Conservation (phyloP, 1,284 basidiomycete genomes). For the Pseudozyma pruni region DNA sequence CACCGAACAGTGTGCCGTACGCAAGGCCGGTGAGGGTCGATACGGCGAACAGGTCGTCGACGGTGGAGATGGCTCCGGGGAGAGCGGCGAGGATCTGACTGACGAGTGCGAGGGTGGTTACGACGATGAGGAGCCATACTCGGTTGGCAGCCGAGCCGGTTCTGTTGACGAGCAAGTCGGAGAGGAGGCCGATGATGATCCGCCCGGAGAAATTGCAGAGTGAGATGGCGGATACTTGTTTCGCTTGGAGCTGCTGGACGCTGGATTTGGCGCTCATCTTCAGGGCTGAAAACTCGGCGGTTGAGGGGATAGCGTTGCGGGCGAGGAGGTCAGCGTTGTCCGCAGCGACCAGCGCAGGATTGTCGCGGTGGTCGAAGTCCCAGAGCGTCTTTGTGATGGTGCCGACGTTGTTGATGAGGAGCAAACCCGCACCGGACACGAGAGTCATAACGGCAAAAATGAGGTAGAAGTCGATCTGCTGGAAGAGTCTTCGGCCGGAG, state of each 20-base stretch:
- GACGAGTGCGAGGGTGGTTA: constrained; percentile 54
- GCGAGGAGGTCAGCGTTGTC: constrained; percentile 7
- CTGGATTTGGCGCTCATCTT: constrained; percentile 74
- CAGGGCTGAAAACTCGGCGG: constrained; percentile 13
- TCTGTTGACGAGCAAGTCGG: constrained; percentile 71
- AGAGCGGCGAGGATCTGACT: constrained; percentile 61
- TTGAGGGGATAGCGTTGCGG: neutral
- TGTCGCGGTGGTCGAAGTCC: constrained; percentile 72
- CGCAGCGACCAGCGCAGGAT: constrained; percentile 23
- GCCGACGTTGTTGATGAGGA: constrained; percentile 97
- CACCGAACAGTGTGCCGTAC: constrained; percentile 82
- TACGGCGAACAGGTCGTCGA: constrained; percentile 78
- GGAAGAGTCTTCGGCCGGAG: constrained; percentile 71
- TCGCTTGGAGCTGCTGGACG: constrained; percentile 80
- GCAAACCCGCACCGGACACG: constrained; percentile 86
- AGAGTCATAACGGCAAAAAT: constrained; percentile 78
- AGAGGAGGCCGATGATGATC: constrained; percentile 80
- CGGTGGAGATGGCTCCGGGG: constrained; percentile 71
- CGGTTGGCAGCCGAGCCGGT: constrained; percentile 41
- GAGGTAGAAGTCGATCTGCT: constrained; percentile 78
- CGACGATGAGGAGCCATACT: constrained; percentile 59
- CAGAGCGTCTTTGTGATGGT: constrained; percentile 87
- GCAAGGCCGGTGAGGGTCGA: constrained; percentile 78
- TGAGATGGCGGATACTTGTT: constrained; percentile 80
- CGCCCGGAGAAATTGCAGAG: constrained; percentile 85